A percentile compares a stretch with the other conserved stretches of the same genome.
phyloP scores from a whole-genome alignment of 257 asterid species.

The Solanum phureja region DNA sequence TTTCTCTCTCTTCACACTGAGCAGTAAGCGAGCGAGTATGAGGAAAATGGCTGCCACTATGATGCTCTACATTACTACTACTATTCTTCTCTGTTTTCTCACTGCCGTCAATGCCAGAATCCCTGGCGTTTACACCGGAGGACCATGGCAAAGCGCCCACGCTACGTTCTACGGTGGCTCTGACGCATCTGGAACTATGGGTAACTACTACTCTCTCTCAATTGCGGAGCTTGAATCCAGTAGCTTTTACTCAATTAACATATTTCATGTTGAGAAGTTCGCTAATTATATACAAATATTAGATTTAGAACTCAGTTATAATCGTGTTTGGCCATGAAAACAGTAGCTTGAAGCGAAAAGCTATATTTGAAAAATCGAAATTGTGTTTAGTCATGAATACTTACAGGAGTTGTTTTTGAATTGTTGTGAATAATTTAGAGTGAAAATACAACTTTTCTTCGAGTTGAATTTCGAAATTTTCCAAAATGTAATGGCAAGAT shows the following conservation, averaged over 20 bases:
- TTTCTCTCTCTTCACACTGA: not conserved
- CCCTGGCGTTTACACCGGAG: slow-evolving; percentile 56
- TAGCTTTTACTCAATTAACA: not conserved
- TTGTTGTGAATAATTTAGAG: not conserved
- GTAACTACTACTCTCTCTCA: slow-evolving; percentile 9
- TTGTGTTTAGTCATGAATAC: not conserved
- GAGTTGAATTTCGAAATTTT: not conserved
- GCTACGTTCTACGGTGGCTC: slow-evolving; percentile 91
- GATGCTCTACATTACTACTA: slow-evolving; percentile 22
- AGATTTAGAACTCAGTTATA: not conserved
- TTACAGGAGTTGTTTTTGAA: not conserved
- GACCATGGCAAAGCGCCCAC: slow-evolving; percentile 62
- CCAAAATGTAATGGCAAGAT: not conserved
- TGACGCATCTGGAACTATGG: slow-evolving; percentile 96
- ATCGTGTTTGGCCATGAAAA: not conserved
- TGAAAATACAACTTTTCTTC: not conserved
- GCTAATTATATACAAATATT: not conserved
- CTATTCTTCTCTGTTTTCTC: slow-evolving; percentile 26
- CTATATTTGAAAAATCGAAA: not conserved
- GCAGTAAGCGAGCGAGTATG: not conserved
- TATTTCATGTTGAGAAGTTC: not conserved
- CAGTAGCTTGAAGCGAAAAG: not conserved
- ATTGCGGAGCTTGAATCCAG: not conserved
- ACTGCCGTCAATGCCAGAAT: slow-evolving; percentile 26
- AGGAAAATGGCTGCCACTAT: slow-evolving; percentile 1